Conservation (phyloP, 331 rosid species). For the Saraca asoca region DNA sequence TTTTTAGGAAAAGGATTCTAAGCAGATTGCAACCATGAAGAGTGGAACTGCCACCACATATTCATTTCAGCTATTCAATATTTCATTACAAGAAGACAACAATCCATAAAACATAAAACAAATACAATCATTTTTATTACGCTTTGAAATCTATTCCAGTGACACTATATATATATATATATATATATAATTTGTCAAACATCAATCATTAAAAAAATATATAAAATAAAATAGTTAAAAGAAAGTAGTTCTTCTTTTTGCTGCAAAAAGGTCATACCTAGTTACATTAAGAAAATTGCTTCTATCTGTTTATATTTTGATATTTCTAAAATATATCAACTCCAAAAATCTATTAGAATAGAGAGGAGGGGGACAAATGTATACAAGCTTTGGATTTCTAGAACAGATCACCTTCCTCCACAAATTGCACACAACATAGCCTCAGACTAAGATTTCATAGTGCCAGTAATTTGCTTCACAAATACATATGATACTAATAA, state of each 20-base stretch:
- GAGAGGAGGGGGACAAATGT: neutral
- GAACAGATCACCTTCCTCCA: slow-evolving; percentile 9
- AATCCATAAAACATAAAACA: neutral
- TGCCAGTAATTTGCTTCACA: slow-evolving; percentile 19
- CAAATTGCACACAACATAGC: slow-evolving; percentile 14
- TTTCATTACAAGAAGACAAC: neutral
- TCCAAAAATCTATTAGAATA: neutral
- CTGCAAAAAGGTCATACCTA: neutral
- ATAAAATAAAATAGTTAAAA: neutral
- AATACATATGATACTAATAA: slow-evolving; percentile 8
- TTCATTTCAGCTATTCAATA: neutral
- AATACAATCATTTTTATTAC: neutral
- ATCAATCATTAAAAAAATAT: too few relatives aligned
- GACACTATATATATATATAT: neutral
- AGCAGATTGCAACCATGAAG: neutral
- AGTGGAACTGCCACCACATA: neutral
- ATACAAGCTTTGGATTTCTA: slow-evolving; percentile 7
- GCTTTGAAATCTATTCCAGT: neutral
- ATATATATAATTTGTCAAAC: neutral
- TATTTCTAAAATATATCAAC: slow-evolving; percentile 16
- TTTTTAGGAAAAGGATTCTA: neutral
- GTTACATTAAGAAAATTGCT: neutral
- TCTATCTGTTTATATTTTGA: neutral
- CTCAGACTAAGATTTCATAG: slow-evolving; percentile 18
- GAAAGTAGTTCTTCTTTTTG: neutral